Base-by-base conservation (phyloP, 2,329 filamentous ascomycete species). In the Cladophialophora bantiana region DNA sequence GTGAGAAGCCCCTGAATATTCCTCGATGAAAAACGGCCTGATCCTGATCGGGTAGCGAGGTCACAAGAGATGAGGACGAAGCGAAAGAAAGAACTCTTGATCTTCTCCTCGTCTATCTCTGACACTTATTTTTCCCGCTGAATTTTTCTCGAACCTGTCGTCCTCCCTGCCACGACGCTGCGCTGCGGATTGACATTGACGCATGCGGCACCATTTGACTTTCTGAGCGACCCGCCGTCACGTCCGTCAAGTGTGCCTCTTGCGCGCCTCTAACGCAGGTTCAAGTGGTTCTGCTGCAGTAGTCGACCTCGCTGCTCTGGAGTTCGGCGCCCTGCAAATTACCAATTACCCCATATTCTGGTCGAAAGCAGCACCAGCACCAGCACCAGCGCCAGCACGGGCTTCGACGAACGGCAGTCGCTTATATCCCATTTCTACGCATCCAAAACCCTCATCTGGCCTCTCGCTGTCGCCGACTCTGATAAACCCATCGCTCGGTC, bases 1-100 rank as follows among this genome's bases (percentile, higher is more conserved):
- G 52, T 50, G 45, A 20, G 45, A 50, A 50, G 45, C 64, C 64
- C 66, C 59, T 65, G 62, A 65, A 63, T 65, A 60, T 63, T 67
- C 38, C 38, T 38, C 57, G 53, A 38, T 20, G 40, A 52, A 7
- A 62, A 9, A 26, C 26, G 34, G 38, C 34, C 35, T 12, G 36
- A 62, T 58, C 38, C 26, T 26, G 26, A 26, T 26, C 26, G 26
- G 34, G 45, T 20, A 34, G 56, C 36, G 55, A 52, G 48, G n/a
- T 34, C 9, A 35, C 53, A 34, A 42, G 55, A 64, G 45, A 64
- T 35, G 40, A 64, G 35, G 31, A 26, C 15, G 62, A 50, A 61
- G 34, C 59, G 59, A 38, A 26, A 31, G 45, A 61, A 48, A 35
- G 48, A 40, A 52, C 34, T 18, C 36, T 61, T 52, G 59, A 61